Percentiles rank a stretch among this genome's conserved stretches.
These are phyloP conservation scores for Pseudocercospora pini-densiflorae DNA, from an alignment of 2,329 filamentous ascomycete genomes.

Conservation along the genomic window DNA sequence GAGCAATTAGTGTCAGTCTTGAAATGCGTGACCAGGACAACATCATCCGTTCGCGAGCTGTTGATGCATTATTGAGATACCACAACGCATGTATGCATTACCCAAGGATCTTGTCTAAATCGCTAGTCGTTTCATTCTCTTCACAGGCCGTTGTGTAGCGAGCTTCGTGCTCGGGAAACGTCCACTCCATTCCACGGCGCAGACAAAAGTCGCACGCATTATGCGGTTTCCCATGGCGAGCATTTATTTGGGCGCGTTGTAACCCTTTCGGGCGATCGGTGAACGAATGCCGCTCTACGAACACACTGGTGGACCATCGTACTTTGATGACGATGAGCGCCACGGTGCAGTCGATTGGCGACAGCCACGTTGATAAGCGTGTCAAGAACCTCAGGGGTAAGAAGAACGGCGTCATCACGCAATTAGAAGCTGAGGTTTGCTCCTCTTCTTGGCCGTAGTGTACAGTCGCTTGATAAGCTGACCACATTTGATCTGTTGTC, in stretches of 20 bases:
- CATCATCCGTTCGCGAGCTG: background rate
- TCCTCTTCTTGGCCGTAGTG: background rate
- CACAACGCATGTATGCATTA: background rate
- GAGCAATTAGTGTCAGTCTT: background rate
- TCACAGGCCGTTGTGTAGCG: background rate
- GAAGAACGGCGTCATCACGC: background rate
- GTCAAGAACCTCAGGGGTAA: background rate
- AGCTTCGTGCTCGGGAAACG: background rate
- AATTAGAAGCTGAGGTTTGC: background rate
- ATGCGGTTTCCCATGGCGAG: background rate
- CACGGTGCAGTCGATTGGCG: background rate
- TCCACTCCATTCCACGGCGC: background rate
- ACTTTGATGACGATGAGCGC: too few species aligned
- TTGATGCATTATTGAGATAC: background rate
- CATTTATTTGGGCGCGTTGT: background rate
- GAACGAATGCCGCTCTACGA: background rate
- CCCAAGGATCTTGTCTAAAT: background rate
- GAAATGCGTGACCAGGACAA: background rate
- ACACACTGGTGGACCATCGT: background rate
- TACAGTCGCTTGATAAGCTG: background rate
- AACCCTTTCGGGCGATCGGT: background rate
- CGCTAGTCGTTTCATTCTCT: background rate
- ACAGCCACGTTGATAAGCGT: background rate
- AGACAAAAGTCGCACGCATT: background rate
- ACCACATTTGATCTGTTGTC: background rate